Base-by-base conservation (phyloP, 177 flowering plant species). In the Vitis hybrid region DNA sequence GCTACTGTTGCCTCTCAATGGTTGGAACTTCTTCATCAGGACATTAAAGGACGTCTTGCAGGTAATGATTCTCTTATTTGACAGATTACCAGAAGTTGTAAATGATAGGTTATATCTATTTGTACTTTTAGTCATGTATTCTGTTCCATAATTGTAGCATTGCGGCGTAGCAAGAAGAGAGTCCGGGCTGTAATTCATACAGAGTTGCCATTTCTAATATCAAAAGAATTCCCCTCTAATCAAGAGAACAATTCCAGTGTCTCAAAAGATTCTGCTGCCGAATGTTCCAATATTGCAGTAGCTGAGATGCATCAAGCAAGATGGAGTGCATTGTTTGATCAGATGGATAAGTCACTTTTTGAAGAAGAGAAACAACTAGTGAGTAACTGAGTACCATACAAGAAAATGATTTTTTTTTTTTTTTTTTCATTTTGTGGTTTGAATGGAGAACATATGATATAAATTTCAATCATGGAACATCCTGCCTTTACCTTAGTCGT, bases 1-100 rank as follows among this genome's bases (percentile, higher is more conserved):
- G 98, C 98, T 59, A 87, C 75, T 62, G 89, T 96, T 69, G 97
- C 99, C 77, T 88, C 97, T 15, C 97, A 90, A 31, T 96, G 99
- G 99, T 72, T 96, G 86, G 94, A 89, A 39, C 90, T 96, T 73
- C 90, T 96, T 60, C 76, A 78, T 69, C 93, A 85, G 73, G 99
- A 96, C 80, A 81, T 89, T 58, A 86, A 83, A 76, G 97, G 97
- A n/a, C 94, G 98, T 63, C 90, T 93, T 65, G 83, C 90, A 29
- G 99, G 99, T 89, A 79, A 29, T 8, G 39, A 33, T 60, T 53
- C 66, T 51, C 57, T 59, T 51, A 49, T 70, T 58, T 22, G 51
- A 62, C 57, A 26, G 8, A 1, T 26, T 15, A 5, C 15, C 29
- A 10, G 55, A 8, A 21, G 62, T 7, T 33, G 58, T 33, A 57